Conservation (phyloP, 1,284 basidiomycete species). For the Leccinum subatratum region DNA sequence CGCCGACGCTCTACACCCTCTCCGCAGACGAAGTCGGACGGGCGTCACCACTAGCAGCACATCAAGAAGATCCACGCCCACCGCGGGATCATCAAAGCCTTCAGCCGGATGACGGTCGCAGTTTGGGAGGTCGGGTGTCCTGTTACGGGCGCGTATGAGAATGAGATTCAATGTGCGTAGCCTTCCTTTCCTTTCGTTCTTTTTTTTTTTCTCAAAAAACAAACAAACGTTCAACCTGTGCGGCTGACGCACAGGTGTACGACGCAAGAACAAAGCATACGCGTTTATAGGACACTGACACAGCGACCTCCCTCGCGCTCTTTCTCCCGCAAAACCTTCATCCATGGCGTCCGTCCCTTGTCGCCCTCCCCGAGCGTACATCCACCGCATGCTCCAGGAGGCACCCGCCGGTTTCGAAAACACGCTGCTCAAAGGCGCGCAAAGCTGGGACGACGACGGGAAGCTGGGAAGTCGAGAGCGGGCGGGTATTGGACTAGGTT, state of each 20-base stretch:
- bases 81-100: constrained; percentile 79
- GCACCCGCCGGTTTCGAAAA: constrained; percentile 90
- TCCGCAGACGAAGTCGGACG: constrained; percentile 82
- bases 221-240: constrained; percentile 4
- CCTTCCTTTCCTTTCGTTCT: not conserved
- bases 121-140: constrained; percentile 81
- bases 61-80: constrained; percentile 75
- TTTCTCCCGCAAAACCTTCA: constrained; percentile 82
- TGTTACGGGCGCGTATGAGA: constrained; percentile 76
- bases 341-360: constrained; percentile 90
- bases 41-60: constrained; percentile 55
- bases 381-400: constrained; percentile 77
- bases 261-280: constrained; percentile 76
- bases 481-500: constrained; percentile 81
- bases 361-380: constrained; percentile 71
- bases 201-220: not conserved
- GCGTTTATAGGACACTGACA: constrained; percentile 82
- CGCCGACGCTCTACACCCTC: constrained; percentile 68
- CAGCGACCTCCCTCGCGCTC: constrained; percentile 81
- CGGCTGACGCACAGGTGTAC: constrained; percentile 54
- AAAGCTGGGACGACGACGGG: constrained; percentile 75
- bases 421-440: constrained; percentile 72
- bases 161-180: constrained; percentile 82
- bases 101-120: constrained; percentile 81
- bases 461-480: constrained; percentile 85